A percentile compares a stretch with the other conserved stretches of the same genome.
These are phyloP conservation scores for Penicillium verrucosum DNA, from an alignment of 2,329 filamentous ascomycete species.

Conservation along the genomic window DNA sequence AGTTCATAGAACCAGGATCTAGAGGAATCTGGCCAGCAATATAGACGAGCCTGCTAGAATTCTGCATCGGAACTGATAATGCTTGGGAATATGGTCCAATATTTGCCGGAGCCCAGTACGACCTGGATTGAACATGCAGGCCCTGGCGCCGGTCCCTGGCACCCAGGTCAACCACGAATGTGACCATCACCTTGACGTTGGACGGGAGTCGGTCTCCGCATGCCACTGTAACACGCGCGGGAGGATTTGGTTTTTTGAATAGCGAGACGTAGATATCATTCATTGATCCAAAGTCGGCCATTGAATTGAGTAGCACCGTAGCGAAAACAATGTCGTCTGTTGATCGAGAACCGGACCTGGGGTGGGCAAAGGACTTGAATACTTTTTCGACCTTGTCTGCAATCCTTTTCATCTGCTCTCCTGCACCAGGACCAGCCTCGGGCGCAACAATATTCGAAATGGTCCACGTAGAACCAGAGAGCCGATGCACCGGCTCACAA, in stretches of 20 bases:
- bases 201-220: conserved; percentile 65
- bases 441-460: conserved; percentile 40
- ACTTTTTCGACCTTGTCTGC: conserved; percentile 19
- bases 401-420: conserved; percentile 42
- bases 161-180: conserved; percentile 46
- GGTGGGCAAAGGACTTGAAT: conserved; percentile 5
- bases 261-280: conserved; percentile 73
- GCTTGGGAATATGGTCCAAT: conserved; percentile 97
- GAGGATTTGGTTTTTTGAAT: conserved; percentile 76
- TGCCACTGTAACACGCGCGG: conserved; percentile 78
- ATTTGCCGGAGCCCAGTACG: conserved; percentile 97
- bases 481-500: conserved; percentile 19
- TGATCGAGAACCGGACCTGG: conserved; percentile 13
- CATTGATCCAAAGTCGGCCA: conserved; percentile 72
- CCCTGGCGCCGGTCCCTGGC: conserved; percentile 42
- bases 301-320: conserved; percentile 69
- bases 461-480: conserved; percentile 29
- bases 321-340: conserved; percentile 47
- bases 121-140: conserved; percentile 86
- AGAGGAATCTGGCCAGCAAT: conserved; percentile 92
- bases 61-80: conserved; percentile 46
- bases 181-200: conserved; percentile 60
- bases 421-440: conserved; percentile 38
- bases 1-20: conserved; percentile 71
- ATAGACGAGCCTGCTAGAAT: conserved; percentile 50